Conservation (phyloP, 148 eudicot genomes). For the Polygonum maritimum region DNA sequence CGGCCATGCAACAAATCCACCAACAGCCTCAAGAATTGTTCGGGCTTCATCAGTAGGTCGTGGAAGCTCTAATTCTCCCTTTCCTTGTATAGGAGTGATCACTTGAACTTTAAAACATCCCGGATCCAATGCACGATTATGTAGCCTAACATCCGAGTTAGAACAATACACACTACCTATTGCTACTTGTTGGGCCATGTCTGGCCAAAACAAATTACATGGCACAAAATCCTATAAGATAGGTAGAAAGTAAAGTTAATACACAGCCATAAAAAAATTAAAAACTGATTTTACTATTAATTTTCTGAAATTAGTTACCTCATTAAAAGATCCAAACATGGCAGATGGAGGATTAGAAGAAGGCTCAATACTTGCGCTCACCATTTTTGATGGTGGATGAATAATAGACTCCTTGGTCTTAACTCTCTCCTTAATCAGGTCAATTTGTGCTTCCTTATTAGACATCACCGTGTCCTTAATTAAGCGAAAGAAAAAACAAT, state of each 20-base stretch:
- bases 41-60: background rate
- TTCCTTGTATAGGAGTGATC: background rate
- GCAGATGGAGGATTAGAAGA: no score
- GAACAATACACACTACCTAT: background rate
- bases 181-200: background rate
- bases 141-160: background rate
- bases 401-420: background rate
- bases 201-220: background rate
- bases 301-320: background rate
- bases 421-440: background rate
- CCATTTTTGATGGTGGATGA: background rate
- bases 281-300: no score
- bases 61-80: background rate
- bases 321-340: no score
- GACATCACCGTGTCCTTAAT: background rate
- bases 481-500: no score
- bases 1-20: background rate
- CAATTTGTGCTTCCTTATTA: background rate
- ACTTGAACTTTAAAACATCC: background rate
- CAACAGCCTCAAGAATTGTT: background rate
- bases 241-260: no score
- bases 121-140: background rate
- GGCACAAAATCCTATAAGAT: background rate
- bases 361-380: background rate
- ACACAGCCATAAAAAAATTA: no score